A percentile compares a stretch with the other conserved stretches of the same genome.
phyloP scores from a whole-genome alignment of 31 red algal species.

The Odonthalia washingtoniensis region DNA sequence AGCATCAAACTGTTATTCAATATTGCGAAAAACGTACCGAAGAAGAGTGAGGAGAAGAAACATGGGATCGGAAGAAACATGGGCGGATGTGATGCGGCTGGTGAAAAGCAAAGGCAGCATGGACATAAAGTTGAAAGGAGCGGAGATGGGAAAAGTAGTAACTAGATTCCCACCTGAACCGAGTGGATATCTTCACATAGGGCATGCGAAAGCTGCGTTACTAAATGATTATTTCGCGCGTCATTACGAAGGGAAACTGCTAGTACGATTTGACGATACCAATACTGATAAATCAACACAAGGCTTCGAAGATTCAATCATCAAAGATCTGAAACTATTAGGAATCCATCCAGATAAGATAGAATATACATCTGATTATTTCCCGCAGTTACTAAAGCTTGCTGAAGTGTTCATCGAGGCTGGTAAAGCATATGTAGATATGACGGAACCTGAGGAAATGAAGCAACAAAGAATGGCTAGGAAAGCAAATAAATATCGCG shows the following conservation, averaged over 20 bases:
- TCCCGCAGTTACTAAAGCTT: constrained; percentile 75
- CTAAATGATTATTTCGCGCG: constrained; percentile 97
- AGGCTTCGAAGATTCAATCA: constrained; percentile 94
- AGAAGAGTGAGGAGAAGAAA: too few relatives aligned
- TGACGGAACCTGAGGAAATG: constrained; percentile 88
- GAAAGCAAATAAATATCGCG: constrained; percentile 85
- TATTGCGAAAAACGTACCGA: too few relatives aligned
- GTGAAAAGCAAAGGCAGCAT: constrained; percentile 89
- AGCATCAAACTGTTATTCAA: too few relatives aligned
- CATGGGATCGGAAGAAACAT: too few relatives aligned
- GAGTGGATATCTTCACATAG: constrained; percentile 98
- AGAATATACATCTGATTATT: constrained; percentile 98
- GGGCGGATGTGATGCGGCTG: constrained; percentile 95
- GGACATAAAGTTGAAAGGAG: constrained; percentile 80
- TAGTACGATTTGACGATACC: constrained; percentile 99
- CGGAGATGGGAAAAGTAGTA: constrained; percentile 87
- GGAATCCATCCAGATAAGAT: constrained; percentile 86
- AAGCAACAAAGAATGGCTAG: constrained; percentile 82
- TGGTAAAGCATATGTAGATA: constrained; percentile 97
- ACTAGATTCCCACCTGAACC: constrained; percentile 99
- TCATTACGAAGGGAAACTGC: constrained; percentile 78
- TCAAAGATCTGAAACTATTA: constrained; percentile 77
- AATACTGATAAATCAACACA: constrained; percentile 94
- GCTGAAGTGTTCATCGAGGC: constrained; percentile 84
- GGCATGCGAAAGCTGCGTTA: constrained; percentile 95